These are phyloP conservation scores for Brachypodium distachyon DNA, from an alignment of 202 grass and related monocot genomes.

Conservation along the genomic window DNA sequence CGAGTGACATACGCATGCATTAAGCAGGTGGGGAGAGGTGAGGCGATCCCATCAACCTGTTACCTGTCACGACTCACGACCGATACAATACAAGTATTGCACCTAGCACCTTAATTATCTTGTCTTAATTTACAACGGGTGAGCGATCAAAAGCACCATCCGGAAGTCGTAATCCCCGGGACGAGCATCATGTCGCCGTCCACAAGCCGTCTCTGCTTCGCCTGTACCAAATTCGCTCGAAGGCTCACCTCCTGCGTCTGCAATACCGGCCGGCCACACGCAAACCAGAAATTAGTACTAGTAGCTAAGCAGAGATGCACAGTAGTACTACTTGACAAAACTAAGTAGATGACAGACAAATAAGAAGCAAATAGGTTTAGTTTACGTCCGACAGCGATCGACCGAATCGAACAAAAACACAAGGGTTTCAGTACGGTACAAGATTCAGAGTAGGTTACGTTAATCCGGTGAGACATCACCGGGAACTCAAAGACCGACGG, in stretches of 20 bases:
- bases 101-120: too few species aligned
- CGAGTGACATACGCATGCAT: not conserved
- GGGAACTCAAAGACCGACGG: not conserved
- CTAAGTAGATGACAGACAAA: not conserved
- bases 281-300: not conserved
- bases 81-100: too few species aligned
- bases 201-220: slow-evolving; percentile 28
- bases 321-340: not conserved
- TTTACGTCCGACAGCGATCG: not conserved
- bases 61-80: too few species aligned
- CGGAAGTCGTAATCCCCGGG: not conserved
- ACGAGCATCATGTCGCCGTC: not conserved
- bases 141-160: slow-evolving; percentile 32
- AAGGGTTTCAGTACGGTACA: not conserved
- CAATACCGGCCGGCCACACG: not conserved
- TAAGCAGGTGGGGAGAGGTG: not conserved
- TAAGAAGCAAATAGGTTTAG: not conserved
- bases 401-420: not conserved
- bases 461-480: slow-evolving; percentile 8
- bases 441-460: not conserved
- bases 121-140: slow-evolving; percentile 16
- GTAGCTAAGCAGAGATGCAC: not conserved
- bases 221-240: slow-evolving; percentile 62
- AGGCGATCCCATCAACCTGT: too few species aligned
- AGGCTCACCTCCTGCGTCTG: slow-evolving; percentile 83